phyloP scores from a whole-genome alignment of 768 basidiomycete genomes.

The Mycena crocata region DNA sequence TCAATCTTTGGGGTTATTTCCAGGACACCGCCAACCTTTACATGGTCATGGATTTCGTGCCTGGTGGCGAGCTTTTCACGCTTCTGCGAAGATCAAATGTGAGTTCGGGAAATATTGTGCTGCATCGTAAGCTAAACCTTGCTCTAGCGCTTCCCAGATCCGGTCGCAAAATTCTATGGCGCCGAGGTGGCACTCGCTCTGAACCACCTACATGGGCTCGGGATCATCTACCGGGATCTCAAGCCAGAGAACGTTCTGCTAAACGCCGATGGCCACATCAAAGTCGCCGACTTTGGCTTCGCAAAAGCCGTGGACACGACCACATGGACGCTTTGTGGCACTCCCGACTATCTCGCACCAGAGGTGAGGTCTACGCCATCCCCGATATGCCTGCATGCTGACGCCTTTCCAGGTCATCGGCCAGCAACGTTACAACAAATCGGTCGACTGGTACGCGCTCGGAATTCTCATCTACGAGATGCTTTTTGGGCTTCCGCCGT shows the following conservation, averaged over 20 bases:
- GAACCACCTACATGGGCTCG: constrained; percentile 85
- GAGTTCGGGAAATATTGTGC: constrained; percentile 42
- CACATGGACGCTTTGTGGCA: constrained; percentile 96
- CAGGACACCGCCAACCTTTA: constrained; percentile 94
- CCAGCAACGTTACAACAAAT: constrained; percentile 92
- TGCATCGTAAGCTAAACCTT: constrained; percentile 33
- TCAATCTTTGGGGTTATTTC: constrained; percentile 96
- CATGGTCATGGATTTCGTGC: constrained; percentile 98
- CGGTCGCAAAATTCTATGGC: constrained; percentile 97
- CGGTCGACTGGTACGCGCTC: constrained; percentile 98
- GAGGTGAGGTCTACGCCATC: constrained; percentile 63
- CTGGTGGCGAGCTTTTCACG: constrained; percentile 97
- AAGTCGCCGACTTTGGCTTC: constrained; percentile 97
- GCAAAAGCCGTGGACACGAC: constrained; percentile 89
- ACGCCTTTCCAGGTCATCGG: constrained; percentile 69
- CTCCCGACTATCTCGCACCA: constrained; percentile 96
- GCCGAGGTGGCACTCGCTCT: constrained; percentile 95
- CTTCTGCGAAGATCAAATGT: constrained; percentile 92
- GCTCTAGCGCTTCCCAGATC: constrained; percentile 89
- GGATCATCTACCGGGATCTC: constrained; percentile 97
- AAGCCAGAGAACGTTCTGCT: constrained; percentile 98
- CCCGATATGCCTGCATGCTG: constrained; percentile 18
- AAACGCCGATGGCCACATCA: constrained; percentile 95
- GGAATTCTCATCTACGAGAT: constrained; percentile 98
- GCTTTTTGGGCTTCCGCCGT: constrained; percentile 95